Base-by-base conservation (phyloP, 257 asterid species). In the Penstemon newberryi region DNA sequence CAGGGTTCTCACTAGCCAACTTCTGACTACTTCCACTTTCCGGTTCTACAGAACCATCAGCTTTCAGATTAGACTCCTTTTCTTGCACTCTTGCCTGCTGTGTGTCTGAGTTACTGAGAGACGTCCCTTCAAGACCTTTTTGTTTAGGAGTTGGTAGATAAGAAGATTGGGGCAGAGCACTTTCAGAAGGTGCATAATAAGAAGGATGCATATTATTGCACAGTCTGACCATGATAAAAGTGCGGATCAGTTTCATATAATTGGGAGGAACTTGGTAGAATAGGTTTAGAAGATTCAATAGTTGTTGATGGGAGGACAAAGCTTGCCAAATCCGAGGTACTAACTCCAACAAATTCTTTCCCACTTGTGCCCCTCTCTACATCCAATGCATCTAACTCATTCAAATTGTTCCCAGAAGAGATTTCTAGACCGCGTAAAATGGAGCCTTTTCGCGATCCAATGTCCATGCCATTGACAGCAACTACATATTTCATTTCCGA, bases 401-500 rank as follows among this genome's bases (percentile, higher is more conserved):
- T 83, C 63, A 86, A 72, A 70, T 78, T 83, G 75, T 77, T 86
- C 5, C 82, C 82, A 4, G 85, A 86, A 45, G 84, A 71, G 78
- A 80, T 76, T 13, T 65, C 73, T 58, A 83, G 65, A 66, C 75
- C 78, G 66, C 68, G 73, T 19, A 70, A 55, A 73, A 60, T 72
- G 58, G 86, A 76, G 81, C 70, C 74, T 77, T 75, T 87, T 43
- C 86, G 80, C 5, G 80, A 70, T 47, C 73, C 77, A 73, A 77
- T 11, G 33, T 25, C 33, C 33, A 25, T 25, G 33, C 33, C 33
- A 25, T 25, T 25, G 33, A 25, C 33, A 25, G 33, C 33, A 25
- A 25, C 33, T 25, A 25, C 33, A 25, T 25, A 25, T 25, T 25
- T 25, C 33, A 25, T 25, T 25, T 25, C 33, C 33, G 33, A 25